Evolutionary conservation across 331 rosid species (phyloP).

Genomic region (Pyrus hybrid): DNA sequence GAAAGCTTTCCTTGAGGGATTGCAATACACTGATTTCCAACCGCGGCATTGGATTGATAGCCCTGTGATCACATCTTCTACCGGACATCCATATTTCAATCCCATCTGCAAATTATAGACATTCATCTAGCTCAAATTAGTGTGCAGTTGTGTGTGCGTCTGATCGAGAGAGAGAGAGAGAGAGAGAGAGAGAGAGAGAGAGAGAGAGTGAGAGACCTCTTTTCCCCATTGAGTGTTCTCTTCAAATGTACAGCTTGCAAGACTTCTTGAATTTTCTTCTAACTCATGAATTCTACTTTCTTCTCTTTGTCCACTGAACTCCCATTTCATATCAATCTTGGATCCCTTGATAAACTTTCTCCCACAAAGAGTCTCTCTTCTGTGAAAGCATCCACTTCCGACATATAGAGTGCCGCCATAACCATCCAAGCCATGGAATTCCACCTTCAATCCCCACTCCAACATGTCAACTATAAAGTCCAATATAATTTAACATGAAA

Average conservation of each 20-base stretch:
- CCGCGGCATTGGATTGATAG: constrained; percentile 15
- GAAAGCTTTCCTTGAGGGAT: constrained; percentile 15
- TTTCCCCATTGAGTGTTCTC: constrained; percentile 17
- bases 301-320: not conserved
- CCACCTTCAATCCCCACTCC: constrained; percentile 2
- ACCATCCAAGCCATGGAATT: not conserved
- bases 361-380: constrained; percentile 18
- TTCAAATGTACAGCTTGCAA: constrained; percentile 12
- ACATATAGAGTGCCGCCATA: constrained; percentile 10
- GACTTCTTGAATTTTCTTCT: constrained; percentile 13
- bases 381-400: constrained; percentile 27
- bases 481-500: not conserved
- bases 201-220: too few species aligned
- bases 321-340: constrained; percentile 2
- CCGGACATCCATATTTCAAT: constrained; percentile 22
- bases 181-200: too few species aligned
- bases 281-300: not conserved
- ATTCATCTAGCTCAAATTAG: not conserved
- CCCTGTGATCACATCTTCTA: constrained; percentile 22
- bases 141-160: too few species aligned
- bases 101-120: constrained; percentile 8
- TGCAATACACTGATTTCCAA: constrained; percentile 19
- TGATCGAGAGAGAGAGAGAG: too few species aligned
- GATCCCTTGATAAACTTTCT: not conserved
- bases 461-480: not conserved